These are phyloP conservation scores for Pseudodiploospora longispora DNA, from an alignment of 2,329 filamentous ascomycete genomes.

Conservation along the genomic window DNA sequence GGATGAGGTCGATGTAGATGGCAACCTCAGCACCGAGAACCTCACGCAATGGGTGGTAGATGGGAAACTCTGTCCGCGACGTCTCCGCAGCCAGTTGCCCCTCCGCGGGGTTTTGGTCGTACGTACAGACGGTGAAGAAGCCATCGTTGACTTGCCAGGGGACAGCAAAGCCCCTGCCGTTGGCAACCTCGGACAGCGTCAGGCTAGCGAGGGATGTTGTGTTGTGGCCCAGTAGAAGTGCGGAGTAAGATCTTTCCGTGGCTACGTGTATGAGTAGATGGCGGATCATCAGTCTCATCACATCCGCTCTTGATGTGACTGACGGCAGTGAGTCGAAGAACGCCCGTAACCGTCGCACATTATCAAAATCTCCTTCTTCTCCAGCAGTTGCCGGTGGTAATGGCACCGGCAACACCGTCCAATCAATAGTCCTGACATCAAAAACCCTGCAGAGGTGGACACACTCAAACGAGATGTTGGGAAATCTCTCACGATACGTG, in stretches of 20 bases:
- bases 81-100: constrained; percentile 6
- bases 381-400: not conserved
- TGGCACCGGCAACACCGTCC: constrained; percentile 34
- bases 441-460: constrained; percentile 59
- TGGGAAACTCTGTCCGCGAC: constrained; percentile 21
- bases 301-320: constrained; percentile 66
- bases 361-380: constrained; percentile 12
- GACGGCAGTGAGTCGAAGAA: constrained; percentile 59
- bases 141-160: constrained; percentile 80
- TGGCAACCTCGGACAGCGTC: constrained; percentile 79
- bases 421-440: constrained; percentile 42
- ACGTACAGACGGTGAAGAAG: constrained; percentile 28
- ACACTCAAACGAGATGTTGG: constrained; percentile 54
- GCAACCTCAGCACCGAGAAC: constrained; percentile 73
- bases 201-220: constrained; percentile 83
- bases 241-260: constrained; percentile 51
- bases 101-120: constrained; percentile 16
- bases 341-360: constrained; percentile 38
- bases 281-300: constrained; percentile 61
- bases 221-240: constrained; percentile 74
- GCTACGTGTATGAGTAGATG: constrained; percentile 63
- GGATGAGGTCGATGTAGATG: constrained; percentile 51
- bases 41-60: constrained; percentile 80
- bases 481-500: constrained; percentile 52
- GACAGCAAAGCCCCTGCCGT: constrained; percentile 77